Conservation (phyloP, 305 asterid species). For the Coffea humblotiana region DNA sequence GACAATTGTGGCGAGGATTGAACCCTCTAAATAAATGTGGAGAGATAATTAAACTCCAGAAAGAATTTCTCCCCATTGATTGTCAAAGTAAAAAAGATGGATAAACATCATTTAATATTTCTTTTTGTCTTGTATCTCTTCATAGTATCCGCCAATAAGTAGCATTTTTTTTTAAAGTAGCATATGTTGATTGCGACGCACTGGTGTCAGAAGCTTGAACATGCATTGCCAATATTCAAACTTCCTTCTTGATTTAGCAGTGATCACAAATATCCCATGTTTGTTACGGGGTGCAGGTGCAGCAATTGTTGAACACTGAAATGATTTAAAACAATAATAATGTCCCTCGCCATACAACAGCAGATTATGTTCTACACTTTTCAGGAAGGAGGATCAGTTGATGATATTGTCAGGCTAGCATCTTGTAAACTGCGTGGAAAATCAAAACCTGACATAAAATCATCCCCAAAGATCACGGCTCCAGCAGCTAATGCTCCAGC, state of each 20-base stretch:
- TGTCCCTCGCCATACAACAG: background rate
- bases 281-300: background rate
- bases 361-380: background rate
- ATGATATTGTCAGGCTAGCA: conserved; percentile 40
- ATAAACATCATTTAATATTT: background rate
- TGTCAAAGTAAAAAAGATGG: background rate
- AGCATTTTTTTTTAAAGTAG: too few relatives aligned
- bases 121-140: background rate
- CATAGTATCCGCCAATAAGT: background rate
- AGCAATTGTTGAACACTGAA: background rate
- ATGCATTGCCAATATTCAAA: background rate
- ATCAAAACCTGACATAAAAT: conserved; percentile 61
- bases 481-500: conserved; percentile 88
- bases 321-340: background rate
- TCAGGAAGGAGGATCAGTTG: conserved; percentile 56
- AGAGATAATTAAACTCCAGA: background rate
- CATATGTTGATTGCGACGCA: background rate
- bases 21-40: too few relatives aligned
- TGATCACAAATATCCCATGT: background rate
- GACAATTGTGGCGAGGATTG: background rate
- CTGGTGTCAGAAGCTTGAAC: background rate
- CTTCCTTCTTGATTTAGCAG: background rate
- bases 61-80: background rate
- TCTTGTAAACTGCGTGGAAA: conserved; percentile 38
- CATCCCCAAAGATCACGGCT: conserved; percentile 69